These are phyloP conservation scores for Pascua sp. DNA, from an alignment of 1,284 basidiomycete genomes.

Conservation along the genomic window DNA sequence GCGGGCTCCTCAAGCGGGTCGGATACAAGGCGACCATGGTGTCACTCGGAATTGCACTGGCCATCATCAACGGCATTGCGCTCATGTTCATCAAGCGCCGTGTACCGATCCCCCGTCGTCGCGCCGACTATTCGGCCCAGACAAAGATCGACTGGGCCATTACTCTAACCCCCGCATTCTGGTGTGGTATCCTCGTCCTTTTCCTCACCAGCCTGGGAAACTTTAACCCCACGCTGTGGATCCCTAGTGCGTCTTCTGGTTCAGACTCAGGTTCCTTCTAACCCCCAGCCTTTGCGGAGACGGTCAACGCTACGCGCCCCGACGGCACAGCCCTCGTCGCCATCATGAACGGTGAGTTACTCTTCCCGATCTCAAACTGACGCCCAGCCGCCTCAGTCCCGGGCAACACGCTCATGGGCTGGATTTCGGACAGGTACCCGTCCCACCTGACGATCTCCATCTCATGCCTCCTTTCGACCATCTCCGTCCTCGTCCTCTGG, in stretches of 20 bases:
- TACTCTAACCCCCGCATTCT: conserved; percentile 26
- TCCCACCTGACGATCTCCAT: conserved; percentile 30
- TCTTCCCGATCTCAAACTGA: background rate
- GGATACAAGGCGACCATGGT: conserved; percentile 48
- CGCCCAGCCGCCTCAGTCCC: conserved; percentile 34
- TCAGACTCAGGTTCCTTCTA: too few relatives aligned
- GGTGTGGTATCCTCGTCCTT: conserved; percentile 34
- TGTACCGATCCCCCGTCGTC: conserved; percentile 25
- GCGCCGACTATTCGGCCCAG: background rate
- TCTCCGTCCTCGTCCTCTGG: conserved; percentile 45
- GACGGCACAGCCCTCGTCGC: conserved; percentile 43
- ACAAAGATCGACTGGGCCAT: conserved; percentile 22
- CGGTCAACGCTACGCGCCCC: conserved; percentile 29
- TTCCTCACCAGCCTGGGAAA: conserved; percentile 43
- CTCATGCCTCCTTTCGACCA: conserved; percentile 33
- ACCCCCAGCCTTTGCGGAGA: conserved; percentile 36
- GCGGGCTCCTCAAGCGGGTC: conserved; percentile 34
- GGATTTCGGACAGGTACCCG: conserved; percentile 38
- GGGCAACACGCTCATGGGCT: conserved; percentile 39
- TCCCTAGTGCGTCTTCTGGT: conserved; percentile 44
- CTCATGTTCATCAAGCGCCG: conserved; percentile 43
- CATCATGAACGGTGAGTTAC: conserved; percentile 37
- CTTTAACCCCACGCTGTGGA: conserved; percentile 47
- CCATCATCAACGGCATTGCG: conserved; percentile 28
- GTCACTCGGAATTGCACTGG: conserved; percentile 35